A percentile compares a stretch with the other conserved stretches of the same genome.
These are phyloP conservation scores for Tricharina praecox DNA, from an alignment of 495 filamentous ascomycete species.

Conservation along the genomic window DNA sequence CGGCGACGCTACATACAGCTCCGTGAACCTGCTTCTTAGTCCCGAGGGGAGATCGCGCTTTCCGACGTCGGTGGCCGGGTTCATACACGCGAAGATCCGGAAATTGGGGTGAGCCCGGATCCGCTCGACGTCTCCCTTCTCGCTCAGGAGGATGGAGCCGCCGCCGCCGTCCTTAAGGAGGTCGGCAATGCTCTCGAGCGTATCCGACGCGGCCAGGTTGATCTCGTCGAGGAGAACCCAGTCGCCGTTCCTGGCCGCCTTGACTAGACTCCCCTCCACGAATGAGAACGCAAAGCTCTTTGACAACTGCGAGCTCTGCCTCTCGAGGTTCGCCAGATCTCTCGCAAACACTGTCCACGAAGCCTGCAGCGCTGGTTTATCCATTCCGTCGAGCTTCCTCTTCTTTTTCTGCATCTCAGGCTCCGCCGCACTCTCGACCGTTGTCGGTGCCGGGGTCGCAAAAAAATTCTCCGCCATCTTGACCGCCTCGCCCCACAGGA, in stretches of 20 bases:
- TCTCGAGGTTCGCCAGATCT: conserved; percentile 63
- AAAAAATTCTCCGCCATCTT: conserved; percentile 64
- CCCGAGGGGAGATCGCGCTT: conserved; percentile 84
- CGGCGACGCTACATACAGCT: conserved; percentile 78
- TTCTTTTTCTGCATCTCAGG: conserved; percentile 55
- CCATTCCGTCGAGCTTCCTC: conserved; percentile 44
- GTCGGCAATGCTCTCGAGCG: conserved; percentile 79
- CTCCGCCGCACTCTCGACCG: conserved; percentile 18
- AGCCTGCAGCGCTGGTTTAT: conserved; percentile 46
- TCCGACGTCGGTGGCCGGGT: conserved; percentile 91
- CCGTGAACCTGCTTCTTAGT: conserved; percentile 74
- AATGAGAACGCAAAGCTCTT: conserved; percentile 88
- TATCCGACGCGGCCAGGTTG: conserved; percentile 87
- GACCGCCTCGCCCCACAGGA: conserved; percentile 74
- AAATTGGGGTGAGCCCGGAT: conserved; percentile 84
- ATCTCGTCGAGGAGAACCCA: conserved; percentile 99
- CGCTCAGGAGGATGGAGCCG: conserved; percentile 73
- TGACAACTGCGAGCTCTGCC: conserved; percentile 57
- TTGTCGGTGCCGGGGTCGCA: conserved; percentile 26
- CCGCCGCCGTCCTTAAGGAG: conserved; percentile 49
- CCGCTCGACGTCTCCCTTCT: conserved; percentile 77
- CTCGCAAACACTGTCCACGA: conserved; percentile 66
- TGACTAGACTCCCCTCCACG: conserved; percentile 84
- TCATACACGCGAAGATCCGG: conserved; percentile 96
- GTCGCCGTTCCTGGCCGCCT: conserved; percentile 80